phyloP scores from a whole-genome alignment of 2,329 filamentous ascomycete genomes.

The Fusarium xyrophilum region DNA sequence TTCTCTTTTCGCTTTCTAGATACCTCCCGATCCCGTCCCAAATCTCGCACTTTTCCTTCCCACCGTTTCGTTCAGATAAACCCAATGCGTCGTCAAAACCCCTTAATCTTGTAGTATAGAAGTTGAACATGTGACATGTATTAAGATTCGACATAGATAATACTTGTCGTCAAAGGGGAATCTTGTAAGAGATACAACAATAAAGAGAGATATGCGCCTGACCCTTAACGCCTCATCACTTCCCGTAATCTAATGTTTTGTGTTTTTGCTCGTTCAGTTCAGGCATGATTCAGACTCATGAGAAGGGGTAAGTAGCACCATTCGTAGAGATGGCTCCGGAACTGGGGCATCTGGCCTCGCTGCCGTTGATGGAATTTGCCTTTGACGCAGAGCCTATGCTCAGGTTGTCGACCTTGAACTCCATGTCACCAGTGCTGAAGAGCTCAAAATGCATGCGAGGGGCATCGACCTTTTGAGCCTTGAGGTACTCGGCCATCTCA shows the following conservation, averaged over 20 bases:
- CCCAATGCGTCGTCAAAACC: constrained; percentile 11
- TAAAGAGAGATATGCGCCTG: constrained; percentile 6
- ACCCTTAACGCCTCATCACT: constrained; percentile 28
- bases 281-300: neutral
- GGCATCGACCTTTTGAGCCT: constrained; percentile 49
- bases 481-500: constrained; percentile 55
- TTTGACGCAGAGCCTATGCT: constrained; percentile 39
- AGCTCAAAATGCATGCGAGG: constrained; percentile 54
- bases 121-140: neutral
- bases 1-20: constrained; percentile 4
- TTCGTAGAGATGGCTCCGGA: constrained; percentile 23
- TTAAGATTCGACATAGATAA: neutral
- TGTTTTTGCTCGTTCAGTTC: neutral
- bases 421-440: constrained; percentile 55
- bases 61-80: constrained; percentile 18
- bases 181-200: constrained; percentile 1
- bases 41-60: constrained; percentile 21
- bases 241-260: neutral
- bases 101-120: neutral
- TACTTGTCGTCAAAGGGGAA: constrained; percentile 11
- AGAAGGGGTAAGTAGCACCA: constrained; percentile 29
- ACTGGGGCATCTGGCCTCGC: constrained; percentile 27
- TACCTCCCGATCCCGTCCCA: neutral
- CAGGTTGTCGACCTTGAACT: constrained; percentile 45
- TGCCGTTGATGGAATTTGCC: constrained; percentile 15